Base-by-base conservation (phyloP, 2,329 filamentous ascomycete species). In the Pyrenophora teres region DNA sequence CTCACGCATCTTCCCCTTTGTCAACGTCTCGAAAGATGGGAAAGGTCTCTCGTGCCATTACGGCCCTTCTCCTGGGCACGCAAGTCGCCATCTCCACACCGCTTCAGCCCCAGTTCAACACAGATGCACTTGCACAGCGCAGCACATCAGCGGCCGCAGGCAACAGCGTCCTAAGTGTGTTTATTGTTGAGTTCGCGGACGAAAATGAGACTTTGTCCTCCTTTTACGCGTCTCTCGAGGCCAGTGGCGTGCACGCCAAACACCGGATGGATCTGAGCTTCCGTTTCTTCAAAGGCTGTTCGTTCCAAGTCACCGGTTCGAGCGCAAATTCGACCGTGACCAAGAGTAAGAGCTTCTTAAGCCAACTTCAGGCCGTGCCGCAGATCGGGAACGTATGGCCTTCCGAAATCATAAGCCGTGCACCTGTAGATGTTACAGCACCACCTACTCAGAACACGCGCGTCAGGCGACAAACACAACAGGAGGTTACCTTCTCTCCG, bases 171-270 rank as follows among this genome's bases (percentile, higher is more conserved):
- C 12, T 58, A 2, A 53, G 40, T 23, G 46, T 43, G 6, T 64
- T 60, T 32, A 62, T 64, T 37, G 61, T 57, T 31, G 61, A 64
- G 41, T 60, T 64, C 32, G 42, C 42, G 12, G 16, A 46, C 21
- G 59, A 58, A 8, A 16, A 54, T 45, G 50, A 52, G 16, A 57
- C 52, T 9, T 32, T 47, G n/a, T 50, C 41, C 12, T 44, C 35
- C n/a, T 57, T 61, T 33, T 62, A 60, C 25, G 45, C 44, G 5
- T 53, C 51, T 4, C 52, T 58, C 18, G 58, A 39, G 2, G 45
- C 47, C 5, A 42, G 35, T 8, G 57, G 57, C 6, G 40, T 62
- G 27, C 27, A 56, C 13, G 42, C 51, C 15, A 30, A 59, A 27
- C 59, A 49, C 38, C 55, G 59, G 13, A 54, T 55, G 49, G 50